Percentiles rank a stretch among this genome's conserved stretches.
phyloP scores from a whole-genome alignment of 2,329 filamentous ascomycete species.

The Xylariales sp. region DNA sequence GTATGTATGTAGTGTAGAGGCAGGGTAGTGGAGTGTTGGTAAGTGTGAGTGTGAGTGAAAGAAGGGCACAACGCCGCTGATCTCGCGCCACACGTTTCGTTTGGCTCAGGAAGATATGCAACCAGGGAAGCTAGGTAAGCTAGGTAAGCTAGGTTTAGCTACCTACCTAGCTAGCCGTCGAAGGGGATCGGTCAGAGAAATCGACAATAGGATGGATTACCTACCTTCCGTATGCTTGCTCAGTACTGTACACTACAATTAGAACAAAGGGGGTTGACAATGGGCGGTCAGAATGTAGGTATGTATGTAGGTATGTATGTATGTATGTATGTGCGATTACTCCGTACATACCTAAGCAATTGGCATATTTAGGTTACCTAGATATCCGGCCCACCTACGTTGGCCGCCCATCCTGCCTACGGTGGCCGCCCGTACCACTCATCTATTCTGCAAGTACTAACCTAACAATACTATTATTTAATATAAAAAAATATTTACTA shows the following conservation, averaged over 20 bases:
- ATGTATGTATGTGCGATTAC: no score
- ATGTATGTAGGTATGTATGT: no score
- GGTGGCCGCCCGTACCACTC: no score
- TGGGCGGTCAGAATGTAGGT: constrained; percentile 16
- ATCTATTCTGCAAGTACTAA: no score
- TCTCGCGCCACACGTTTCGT: constrained; percentile 35
- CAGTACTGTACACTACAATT: not conserved
- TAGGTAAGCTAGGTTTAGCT: not conserved
- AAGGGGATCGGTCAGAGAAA: constrained; percentile 6
- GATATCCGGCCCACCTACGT: no score
- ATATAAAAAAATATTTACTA: no score
- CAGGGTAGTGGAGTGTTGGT: no score
- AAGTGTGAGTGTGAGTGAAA: constrained; percentile 10
- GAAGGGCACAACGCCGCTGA: constrained; percentile 26
- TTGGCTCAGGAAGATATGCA: constrained; percentile 19
- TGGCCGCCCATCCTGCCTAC: no score
- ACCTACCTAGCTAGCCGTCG: not conserved
- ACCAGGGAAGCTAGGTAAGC: not conserved
- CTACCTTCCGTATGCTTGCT: not conserved
- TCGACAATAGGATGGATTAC: not conserved
- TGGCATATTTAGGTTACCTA: no score
- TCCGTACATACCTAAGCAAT: no score
- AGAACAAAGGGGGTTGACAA: constrained; percentile 5
- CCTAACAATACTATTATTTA: no score
- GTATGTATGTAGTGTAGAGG: no score